Evolutionary conservation across 768 basidiomycete genomes (phyloP).

Genomic region (Lentinula raphanica): DNA sequence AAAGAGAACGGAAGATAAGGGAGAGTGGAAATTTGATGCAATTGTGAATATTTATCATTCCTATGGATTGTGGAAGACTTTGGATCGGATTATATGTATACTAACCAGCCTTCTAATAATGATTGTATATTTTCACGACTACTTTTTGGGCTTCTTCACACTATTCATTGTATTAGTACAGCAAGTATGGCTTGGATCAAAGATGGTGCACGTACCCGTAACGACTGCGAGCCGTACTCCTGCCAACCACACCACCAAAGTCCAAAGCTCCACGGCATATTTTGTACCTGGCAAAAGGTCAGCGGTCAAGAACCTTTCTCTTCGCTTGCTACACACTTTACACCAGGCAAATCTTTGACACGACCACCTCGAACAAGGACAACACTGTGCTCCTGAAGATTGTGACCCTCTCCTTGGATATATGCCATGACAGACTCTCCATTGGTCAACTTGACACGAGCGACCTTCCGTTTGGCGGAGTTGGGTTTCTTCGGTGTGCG

Average conservation of each 20-base stretch:
- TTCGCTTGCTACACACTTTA: constrained; percentile 54
- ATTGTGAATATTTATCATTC: constrained; percentile 13
- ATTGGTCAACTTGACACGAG: constrained; percentile 84
- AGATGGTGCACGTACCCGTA: constrained; percentile 63
- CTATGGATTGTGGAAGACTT: neutral
- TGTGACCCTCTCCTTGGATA: constrained; percentile 96
- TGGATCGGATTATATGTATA: neutral
- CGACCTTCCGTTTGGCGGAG: constrained; percentile 96
- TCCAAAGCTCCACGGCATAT: constrained; percentile 90
- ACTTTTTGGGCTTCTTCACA: constrained; percentile 86
- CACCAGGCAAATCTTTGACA: constrained; percentile 96
- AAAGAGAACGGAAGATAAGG: constrained; percentile 62
- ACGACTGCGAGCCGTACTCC: constrained; percentile 78
- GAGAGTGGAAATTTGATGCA: constrained; percentile 55
- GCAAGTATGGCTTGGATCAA: neutral
- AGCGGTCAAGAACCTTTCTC: neutral
- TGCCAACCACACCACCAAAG: constrained; percentile 83
- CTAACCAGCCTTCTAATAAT: neutral
- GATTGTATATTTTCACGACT: constrained; percentile 3
- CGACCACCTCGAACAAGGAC: constrained; percentile 92
- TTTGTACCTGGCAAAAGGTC: constrained; percentile 67
- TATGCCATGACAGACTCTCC: constrained; percentile 90
- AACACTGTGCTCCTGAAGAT: constrained; percentile 95
- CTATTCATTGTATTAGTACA: constrained; percentile 18
- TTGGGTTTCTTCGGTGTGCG: constrained; percentile 96